Conservation (phyloP, 2,329 filamentous ascomycete species). For the Zymoseptoria crescenta region DNA sequence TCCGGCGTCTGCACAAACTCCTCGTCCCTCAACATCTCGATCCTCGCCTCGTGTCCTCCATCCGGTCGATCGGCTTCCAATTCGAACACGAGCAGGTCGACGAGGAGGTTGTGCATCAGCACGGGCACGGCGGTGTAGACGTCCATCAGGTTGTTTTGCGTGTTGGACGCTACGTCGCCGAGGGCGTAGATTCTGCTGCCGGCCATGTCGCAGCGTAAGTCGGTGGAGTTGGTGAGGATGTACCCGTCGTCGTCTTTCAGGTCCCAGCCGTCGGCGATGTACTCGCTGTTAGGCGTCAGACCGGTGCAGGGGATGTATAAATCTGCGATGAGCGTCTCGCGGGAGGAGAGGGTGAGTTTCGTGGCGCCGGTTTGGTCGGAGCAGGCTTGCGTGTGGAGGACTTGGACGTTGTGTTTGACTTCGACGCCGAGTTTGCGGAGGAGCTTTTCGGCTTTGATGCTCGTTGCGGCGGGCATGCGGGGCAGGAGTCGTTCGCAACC, state of each 20-base stretch:
- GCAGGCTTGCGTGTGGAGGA: slow-evolving; percentile 15
- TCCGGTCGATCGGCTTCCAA: slow-evolving; percentile 20
- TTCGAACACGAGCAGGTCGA: slow-evolving; percentile 28
- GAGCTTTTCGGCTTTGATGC: slow-evolving; percentile 26
- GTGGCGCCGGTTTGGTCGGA: slow-evolving; percentile 19
- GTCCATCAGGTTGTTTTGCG: slow-evolving; percentile 27
- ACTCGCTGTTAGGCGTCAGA: slow-evolving; percentile 28
- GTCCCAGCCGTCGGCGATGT: slow-evolving; percentile 14
- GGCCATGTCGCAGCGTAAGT: slow-evolving; percentile 24
- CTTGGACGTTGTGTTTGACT: slow-evolving; percentile 24
- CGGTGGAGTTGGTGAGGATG: slow-evolving; percentile 21
- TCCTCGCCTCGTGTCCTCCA: slow-evolving; percentile 19
- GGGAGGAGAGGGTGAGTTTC: slow-evolving; percentile 23
- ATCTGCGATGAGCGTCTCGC: slow-evolving; percentile 27
- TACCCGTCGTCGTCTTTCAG: slow-evolving; percentile 25
- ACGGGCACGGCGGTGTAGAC: slow-evolving; percentile 31
- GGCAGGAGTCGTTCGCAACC: slow-evolving; percentile 27
- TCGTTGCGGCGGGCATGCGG: slow-evolving; percentile 19
- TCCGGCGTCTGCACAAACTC: slow-evolving; percentile 9
- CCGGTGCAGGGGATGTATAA: slow-evolving; percentile 32
- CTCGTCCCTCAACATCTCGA: slow-evolving; percentile 21
- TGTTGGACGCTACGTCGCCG: slow-evolving; percentile 30
- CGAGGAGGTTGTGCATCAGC: slow-evolving; percentile 28
- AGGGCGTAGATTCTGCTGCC: slow-evolving; percentile 30
- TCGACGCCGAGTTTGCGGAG: slow-evolving; percentile 28